These are phyloP conservation scores for Plasmodiophora brassicae DNA, from an alignment of 208 protist genomes.

Conservation along the genomic window DNA sequence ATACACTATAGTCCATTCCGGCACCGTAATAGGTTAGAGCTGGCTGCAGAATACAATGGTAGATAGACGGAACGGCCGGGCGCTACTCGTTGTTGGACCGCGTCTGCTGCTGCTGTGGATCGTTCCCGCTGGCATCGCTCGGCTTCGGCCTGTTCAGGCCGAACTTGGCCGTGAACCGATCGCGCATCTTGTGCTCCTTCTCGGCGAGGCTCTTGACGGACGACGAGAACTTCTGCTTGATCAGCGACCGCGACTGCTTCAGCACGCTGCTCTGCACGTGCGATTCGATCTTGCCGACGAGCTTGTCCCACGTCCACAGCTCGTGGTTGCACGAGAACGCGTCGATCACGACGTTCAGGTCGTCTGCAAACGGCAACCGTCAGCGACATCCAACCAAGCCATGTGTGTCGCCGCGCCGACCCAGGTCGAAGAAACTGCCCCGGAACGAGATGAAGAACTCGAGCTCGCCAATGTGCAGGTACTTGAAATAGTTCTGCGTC, in stretches of 20 bases:
- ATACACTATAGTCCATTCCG: too few relatives aligned
- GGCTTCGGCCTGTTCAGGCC: too few relatives aligned
- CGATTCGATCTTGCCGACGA: background rate
- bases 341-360: background rate
- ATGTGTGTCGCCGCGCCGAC: too few relatives aligned
- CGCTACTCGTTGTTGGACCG: too few relatives aligned
- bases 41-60: too few relatives aligned
- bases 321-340: background rate
- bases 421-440: background rate
- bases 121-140: too few relatives aligned
- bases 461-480: background rate
- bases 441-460: background rate
- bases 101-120: too few relatives aligned
- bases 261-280: background rate
- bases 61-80: too few relatives aligned
- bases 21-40: too few relatives aligned
- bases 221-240: conserved; percentile 34
- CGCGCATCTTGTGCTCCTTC: conserved; percentile 24
- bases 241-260: background rate
- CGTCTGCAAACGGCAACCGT: too few relatives aligned
- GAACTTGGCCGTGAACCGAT: background rate
- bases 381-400: too few relatives aligned
- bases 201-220: conserved; percentile 26
- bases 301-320: conserved; percentile 29
- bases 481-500: background rate